phyloP scores from a whole-genome alignment of 768 basidiomycete species.

The Inosperma sp. region DNA sequence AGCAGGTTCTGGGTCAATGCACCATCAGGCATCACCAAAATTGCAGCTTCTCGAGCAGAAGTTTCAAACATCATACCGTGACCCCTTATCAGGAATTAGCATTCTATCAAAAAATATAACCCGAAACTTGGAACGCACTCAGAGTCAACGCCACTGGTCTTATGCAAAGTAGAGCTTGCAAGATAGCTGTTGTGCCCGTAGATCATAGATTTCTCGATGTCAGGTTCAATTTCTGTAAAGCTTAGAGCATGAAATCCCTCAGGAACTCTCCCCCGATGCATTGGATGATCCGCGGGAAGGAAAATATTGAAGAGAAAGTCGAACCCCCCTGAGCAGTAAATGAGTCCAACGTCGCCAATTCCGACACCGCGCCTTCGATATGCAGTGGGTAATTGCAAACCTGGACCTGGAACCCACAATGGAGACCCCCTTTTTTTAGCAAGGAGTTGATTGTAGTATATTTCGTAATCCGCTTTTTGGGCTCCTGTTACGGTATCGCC shows the following conservation, averaged over 20 bases:
- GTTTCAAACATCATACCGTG: neutral
- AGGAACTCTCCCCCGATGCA: slow-evolving; percentile 11
- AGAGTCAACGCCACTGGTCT: neutral
- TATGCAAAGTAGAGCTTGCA: neutral
- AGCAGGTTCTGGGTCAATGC: neutral
- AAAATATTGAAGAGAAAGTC: slow-evolving; percentile 20
- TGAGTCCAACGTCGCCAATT: slow-evolving; percentile 21
- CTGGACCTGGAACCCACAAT: slow-evolving; percentile 18
- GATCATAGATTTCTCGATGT: neutral
- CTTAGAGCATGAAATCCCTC: slow-evolving; percentile 9
- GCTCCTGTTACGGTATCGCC: no score
- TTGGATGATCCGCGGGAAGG: slow-evolving; percentile 6
- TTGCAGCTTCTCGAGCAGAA: slow-evolving; percentile 1
- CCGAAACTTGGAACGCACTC: neutral
- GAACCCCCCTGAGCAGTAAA: slow-evolving; percentile 12
- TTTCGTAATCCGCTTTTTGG: neutral
- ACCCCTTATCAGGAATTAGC: no score
- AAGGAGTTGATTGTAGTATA: slow-evolving; percentile 12
- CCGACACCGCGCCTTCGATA: slow-evolving; percentile 14
- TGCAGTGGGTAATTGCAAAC: slow-evolving; percentile 7
- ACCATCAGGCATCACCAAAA: slow-evolving; percentile 2
- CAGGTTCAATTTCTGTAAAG: neutral
- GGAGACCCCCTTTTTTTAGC: slow-evolving; percentile 16
- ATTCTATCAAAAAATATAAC: neutral
- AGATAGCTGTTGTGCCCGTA: neutral